Evolutionary conservation across 2,329 filamentous ascomycete species (phyloP).

Genomic region (Zymoseptoria passerinii): DNA sequence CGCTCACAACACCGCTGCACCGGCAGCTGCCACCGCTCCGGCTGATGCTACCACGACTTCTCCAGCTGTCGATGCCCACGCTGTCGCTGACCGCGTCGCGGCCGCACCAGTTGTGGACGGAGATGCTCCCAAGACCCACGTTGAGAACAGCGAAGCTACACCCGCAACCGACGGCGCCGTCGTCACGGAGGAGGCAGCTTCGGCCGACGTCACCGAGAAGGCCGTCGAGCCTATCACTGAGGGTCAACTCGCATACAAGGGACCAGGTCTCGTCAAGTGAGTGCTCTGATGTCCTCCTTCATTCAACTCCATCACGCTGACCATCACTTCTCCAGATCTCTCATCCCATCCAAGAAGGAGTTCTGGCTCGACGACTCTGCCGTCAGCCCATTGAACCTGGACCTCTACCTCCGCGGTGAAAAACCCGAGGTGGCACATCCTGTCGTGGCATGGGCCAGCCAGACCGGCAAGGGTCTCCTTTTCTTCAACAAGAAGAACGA

Average conservation of each 20-base stretch:
- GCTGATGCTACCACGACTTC: constrained; percentile 22
- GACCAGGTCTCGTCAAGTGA: constrained; percentile 81
- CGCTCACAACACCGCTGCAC: constrained; percentile 14
- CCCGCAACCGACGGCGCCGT: constrained; percentile 29
- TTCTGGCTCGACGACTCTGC: constrained; percentile 60
- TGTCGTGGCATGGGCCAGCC: constrained; percentile 77
- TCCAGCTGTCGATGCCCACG: constrained; percentile 28
- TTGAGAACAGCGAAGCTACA: constrained; percentile 18
- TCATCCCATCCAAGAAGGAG: constrained; percentile 86
- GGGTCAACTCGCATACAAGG: constrained; percentile 84
- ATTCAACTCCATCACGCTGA: neutral
- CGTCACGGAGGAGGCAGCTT: constrained; percentile 33
- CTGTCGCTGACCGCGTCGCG: constrained; percentile 31
- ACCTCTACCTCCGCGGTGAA: constrained; percentile 75
- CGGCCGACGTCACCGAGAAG: constrained; percentile 39
- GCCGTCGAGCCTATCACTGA: constrained; percentile 64
- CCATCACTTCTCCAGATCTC: constrained; percentile 50
- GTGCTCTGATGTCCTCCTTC: constrained; percentile 27
- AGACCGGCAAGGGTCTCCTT: constrained; percentile 91
- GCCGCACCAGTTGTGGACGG: constrained; percentile 29
- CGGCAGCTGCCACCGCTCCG: constrained; percentile 2
- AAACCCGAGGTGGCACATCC: constrained; percentile 73
- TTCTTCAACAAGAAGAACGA: constrained; percentile 79
- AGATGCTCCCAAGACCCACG: constrained; percentile 33
- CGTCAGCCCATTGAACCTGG: constrained; percentile 66